These are phyloP conservation scores for Penicillium sp. DNA, from an alignment of 2,329 filamentous ascomycete genomes.

Conservation along the genomic window DNA sequence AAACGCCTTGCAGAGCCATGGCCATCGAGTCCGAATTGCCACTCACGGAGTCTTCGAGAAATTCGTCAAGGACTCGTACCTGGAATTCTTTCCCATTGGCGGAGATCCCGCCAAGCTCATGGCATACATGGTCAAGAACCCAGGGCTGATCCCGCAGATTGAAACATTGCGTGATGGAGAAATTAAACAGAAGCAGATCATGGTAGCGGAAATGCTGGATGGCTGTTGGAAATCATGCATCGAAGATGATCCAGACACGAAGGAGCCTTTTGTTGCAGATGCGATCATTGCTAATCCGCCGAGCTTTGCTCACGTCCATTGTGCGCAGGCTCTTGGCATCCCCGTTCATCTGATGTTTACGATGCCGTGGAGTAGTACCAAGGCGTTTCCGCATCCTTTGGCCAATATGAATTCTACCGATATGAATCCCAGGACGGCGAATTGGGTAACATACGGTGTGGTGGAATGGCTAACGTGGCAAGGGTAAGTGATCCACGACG, in stretches of 20 bases:
- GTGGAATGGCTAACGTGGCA: constrained; percentile 54
- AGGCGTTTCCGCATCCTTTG: constrained; percentile 50
- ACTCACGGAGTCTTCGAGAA: constrained; percentile 56
- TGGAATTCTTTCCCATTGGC: constrained; percentile 60
- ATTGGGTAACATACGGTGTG: constrained; percentile 49
- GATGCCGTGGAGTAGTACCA: constrained; percentile 52
- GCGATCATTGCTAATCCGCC: constrained; percentile 57
- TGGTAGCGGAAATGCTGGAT: constrained; percentile 39
- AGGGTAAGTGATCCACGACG: constrained; percentile 31
- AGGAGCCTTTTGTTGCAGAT: constrained; percentile 52
- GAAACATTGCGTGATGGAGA: constrained; percentile 38
- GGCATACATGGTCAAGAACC: constrained; percentile 54
- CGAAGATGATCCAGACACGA: constrained; percentile 27
- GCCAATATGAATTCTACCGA: constrained; percentile 43
- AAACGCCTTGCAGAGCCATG: constrained; percentile 48
- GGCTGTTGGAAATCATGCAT: constrained; percentile 44
- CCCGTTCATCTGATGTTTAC: constrained; percentile 55
- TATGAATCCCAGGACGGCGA: constrained; percentile 36
- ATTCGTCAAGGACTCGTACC: constrained; percentile 52
- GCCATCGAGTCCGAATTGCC: constrained; percentile 57
- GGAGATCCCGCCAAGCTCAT: constrained; percentile 55
- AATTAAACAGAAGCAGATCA: constrained; percentile 29
- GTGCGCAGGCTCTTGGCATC: constrained; percentile 50
- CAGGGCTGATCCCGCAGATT: constrained; percentile 42
- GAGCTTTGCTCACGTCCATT: constrained; percentile 54